Evolutionary conservation across 2,329 filamentous ascomycete genomes (phyloP).

Genomic region (Calonectria naviculata): DNA sequence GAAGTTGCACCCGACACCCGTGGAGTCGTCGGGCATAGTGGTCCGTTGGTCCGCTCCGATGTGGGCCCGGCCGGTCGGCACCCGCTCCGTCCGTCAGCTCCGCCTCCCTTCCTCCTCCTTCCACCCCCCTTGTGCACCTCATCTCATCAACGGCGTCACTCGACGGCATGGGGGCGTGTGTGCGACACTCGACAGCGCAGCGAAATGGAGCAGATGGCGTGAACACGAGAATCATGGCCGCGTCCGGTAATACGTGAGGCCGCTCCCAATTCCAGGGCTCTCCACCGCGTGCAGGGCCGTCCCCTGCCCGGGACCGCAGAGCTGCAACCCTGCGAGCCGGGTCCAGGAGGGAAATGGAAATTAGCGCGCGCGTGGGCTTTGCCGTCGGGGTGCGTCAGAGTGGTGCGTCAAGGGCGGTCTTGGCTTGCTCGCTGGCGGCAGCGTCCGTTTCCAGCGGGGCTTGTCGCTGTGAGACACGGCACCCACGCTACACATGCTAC

Average conservation of each 20-base stretch:
- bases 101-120: too few species aligned
- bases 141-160: too few species aligned
- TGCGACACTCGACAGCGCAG: neutral
- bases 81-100: neutral
- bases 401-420: too few species aligned
- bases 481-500: too few species aligned
- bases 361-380: constrained; percentile 1
- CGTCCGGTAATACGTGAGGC: neutral
- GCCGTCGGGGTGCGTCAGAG: neutral
- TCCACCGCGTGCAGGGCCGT: constrained; percentile 1
- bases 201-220: neutral
- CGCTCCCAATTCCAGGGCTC: neutral
- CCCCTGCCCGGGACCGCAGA: neutral
- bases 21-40: neutral
- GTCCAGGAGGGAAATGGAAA: neutral
- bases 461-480: neutral
- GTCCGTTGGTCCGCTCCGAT: neutral
- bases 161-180: neutral
- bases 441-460: neutral
- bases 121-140: too few species aligned
- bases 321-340: constrained; percentile 13
- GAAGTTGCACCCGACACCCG: neutral
- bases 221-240: neutral
- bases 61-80: neutral
- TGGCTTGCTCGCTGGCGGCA: neutral